Base-by-base conservation (phyloP, 768 basidiomycete genomes). In the Austroboletus eburneus region DNA sequence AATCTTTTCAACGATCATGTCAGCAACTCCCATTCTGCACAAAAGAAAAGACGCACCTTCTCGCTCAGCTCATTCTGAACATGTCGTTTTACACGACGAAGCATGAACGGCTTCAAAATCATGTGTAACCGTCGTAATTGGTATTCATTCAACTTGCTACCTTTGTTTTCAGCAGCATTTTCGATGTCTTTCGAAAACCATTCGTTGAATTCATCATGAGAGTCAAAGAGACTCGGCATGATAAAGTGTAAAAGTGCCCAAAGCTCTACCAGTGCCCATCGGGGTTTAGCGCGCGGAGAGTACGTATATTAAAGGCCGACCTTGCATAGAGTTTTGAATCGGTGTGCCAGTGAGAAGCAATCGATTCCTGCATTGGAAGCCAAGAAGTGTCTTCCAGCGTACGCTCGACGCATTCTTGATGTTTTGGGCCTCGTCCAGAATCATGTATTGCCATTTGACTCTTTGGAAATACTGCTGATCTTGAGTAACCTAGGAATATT, bases 121-220 rank as follows among this genome's bases (percentile, higher is more conserved):
- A 98, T 96, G 62, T 99, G 96, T 50, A 99, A 69, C 33, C 96
- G 83, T 40, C 92, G 81, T 36, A 99, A 72, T 64, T 99, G 96
- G 64, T 96, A 85, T 62, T 96, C 94, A 61, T 95, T 96, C 55
- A 98, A 74, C 62, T 85, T 89, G 66, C 86, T 83, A 5, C 88
- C 90, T 57, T 91, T 89, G 63, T 92, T 93, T 65, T 92, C 93
- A 4, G 81, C 81, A 16, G 91, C 91, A 61, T 89, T 94, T 72
- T 99, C 96, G 44, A 98, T 97, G 59, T 97, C 96, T 68, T 97
- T 96, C 10, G 95, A 96, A 66, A 99, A 99, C 96, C 96, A 99
- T 66, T 98, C 95, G 63, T 88, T 92, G 74, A 99, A 99, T 69
- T 99, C 96, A 61, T 98, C 94, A 59, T 98, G 94, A 13, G 94